Evolutionary conservation across 805 yeast species (phyloP), one percentile per base, ranked within the genome.

Genomic region (Clavispora asparagi): DNA sequence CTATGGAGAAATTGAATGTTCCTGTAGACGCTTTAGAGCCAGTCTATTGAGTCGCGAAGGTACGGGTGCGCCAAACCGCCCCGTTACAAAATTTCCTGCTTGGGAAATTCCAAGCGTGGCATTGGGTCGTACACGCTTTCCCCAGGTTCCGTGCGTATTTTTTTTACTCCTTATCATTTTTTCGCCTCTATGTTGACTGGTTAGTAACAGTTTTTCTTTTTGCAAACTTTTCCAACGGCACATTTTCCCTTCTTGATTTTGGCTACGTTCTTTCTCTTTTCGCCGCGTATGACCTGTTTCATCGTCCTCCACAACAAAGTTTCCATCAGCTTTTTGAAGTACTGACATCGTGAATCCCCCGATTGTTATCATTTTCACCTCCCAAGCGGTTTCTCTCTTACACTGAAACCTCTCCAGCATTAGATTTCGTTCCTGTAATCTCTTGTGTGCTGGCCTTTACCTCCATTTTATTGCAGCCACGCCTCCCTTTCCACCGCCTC

Each of bases 321-420:
- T 54, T 51, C 56, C 53, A 49, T 53, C 49, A 51, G 53, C 53
- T 53, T 53, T 49, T 46, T 51, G 37, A 51, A 51, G 47, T 51
- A 53, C 54, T 53, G 56, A 53, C 56, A 50, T 51, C 52, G 51
- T 43, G 42, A 31, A 39, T 38, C 29, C 23, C 38, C 33, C 16
- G 38, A 41, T n/a, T 28, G 41, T 33, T 33, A 14, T 11, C 9
- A 16, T 33, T 33, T 16, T n/a, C 35, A 31, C 35, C 13, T 14
- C 35, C 17, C 10, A 16, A 33, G 13, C 25, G 37, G 37, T 17
- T 33, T 33, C n/a, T 9, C 25, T 4, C 13, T 7, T 9, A 4
- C 23, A 19, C n/a, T 8, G 36, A 33, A 16, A 33, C 13, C 37
- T 10, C 23, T 11, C 25, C 37, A 4, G 7, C n/a, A 13, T 7